Base-by-base conservation (phyloP, 352 stramenopile genomes). In the Achlya hypogyna region DNA sequence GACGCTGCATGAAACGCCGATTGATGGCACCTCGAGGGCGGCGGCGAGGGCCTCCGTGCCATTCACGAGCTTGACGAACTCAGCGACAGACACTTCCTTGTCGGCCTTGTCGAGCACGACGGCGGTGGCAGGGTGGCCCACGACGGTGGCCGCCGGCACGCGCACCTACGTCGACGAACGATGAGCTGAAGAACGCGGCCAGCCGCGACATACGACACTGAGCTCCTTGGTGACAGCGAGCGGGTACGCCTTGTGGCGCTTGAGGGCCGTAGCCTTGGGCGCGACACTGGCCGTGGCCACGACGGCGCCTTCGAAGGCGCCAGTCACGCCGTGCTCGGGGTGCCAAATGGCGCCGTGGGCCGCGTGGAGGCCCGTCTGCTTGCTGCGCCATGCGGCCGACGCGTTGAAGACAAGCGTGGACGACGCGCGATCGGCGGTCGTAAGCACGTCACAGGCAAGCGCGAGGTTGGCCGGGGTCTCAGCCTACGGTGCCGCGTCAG, bases 351-450 rank as follows among this genome's bases (percentile, higher is more conserved):
- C 54, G 34, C 54, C 54, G 34, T 64, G 54, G 22, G 54, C 54
- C 8, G 54, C 54, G 54, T 35, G 12, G 9, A 64, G 22, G 22
- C 10, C 12, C 35, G 20, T 38, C 38, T 62, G 53, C 22, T 1
- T 6, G 34, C 25, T 25, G 40, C 32, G 8, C 16, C 54, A 38
- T 2, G 29, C 27, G 31, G 52, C 52, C 10, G 76, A 79, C 10
- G 77, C 71, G 72, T 88, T 89, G 66, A 91, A 91, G 29, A 91
- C 74, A 22, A 91, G 73, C 6, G 78, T 80, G 20, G 79, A 45
- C 38, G 38, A 45, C 38, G 38, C 38, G 38, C 38, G 38, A 18
- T 45, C 38, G 38, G 38, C 38, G 12, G 38, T n/a, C 38, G 38
- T 45, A 18, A 45, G 38, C 38, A 45, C 38, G 38, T 78, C 75